phyloP scores from a whole-genome alignment of 2,329 filamentous ascomycete genomes.

The Bertia moriformis region DNA sequence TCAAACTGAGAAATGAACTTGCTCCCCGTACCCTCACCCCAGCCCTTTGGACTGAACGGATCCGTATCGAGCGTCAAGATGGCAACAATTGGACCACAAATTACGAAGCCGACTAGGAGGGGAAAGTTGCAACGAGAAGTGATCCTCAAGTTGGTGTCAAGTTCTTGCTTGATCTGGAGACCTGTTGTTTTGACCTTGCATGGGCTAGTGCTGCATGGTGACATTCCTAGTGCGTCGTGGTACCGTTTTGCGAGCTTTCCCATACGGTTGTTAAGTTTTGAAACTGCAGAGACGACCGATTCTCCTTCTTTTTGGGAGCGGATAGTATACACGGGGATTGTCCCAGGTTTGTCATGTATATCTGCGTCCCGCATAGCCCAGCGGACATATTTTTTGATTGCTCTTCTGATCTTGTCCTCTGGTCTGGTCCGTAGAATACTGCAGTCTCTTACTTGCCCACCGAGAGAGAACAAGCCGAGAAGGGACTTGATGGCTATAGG shows the following conservation, averaged over 20 bases:
- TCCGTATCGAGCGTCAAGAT: conserved; percentile 32
- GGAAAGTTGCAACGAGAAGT: conserved; percentile 18
- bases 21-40: conserved; percentile 9
- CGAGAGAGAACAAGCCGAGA: neutral
- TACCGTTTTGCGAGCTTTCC: neutral
- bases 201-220: too few species aligned
- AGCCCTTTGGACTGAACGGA: conserved; percentile 10
- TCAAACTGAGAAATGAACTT: conserved; percentile 34
- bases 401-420: neutral
- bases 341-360: conserved; percentile 7
- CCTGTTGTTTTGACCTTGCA: too few species aligned
- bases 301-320: neutral
- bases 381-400: neutral
- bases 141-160: neutral
- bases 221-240: neutral
- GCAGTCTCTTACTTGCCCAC: neutral
- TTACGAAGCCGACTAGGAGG: conserved; percentile 36
- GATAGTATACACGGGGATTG: neutral
- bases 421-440: neutral
- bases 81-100: conserved; percentile 32
- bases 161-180: too few species aligned
- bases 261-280: neutral
- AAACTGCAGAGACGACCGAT: neutral
- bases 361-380: conserved; percentile 3
- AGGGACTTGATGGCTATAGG: neutral